A percentile compares a stretch with the other conserved stretches of the same genome.
Conservation (phyloP, 495 filamentous ascomycete species). For the Umbilicaria muhlenbergii region DNA sequence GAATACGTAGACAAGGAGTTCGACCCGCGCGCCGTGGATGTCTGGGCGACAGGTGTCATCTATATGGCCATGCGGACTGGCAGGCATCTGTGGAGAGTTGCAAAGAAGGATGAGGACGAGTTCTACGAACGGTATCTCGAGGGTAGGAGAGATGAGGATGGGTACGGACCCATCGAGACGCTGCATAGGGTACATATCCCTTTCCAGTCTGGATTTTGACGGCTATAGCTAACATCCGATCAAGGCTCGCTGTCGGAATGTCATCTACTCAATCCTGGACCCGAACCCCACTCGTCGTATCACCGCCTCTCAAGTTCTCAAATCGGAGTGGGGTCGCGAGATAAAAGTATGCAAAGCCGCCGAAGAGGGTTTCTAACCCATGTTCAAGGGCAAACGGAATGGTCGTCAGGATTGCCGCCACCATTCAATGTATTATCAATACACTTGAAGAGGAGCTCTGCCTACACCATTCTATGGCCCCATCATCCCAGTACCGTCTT, state of each 20-base stretch:
- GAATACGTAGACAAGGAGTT: slow-evolving; percentile 94
- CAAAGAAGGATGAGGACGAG: slow-evolving; percentile 89
- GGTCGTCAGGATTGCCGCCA: too few relatives aligned
- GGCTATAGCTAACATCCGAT: slow-evolving; percentile 21
- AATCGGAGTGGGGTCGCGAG: slow-evolving; percentile 95
- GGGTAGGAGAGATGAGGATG: slow-evolving; percentile 81
- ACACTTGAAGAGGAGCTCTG: too few relatives aligned
- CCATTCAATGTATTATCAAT: too few relatives aligned
- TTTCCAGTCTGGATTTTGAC: background rate
- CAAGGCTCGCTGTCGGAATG: slow-evolving; percentile 91
- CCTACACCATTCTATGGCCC: too few relatives aligned
- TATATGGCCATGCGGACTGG: slow-evolving; percentile 99
- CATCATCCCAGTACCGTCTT: too few relatives aligned
- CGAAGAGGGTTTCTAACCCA: slow-evolving; percentile 64
- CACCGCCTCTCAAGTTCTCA: slow-evolving; percentile 88
- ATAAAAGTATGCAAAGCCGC: slow-evolving; percentile 93
- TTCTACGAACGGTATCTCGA: slow-evolving; percentile 91
- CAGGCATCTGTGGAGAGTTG: slow-evolving; percentile 88
- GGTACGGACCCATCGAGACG: slow-evolving; percentile 91
- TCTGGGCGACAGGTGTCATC: slow-evolving; percentile 96
- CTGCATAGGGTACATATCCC: slow-evolving; percentile 66
- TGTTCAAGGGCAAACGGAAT: too few relatives aligned
- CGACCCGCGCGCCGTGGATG: slow-evolving; percentile 88
- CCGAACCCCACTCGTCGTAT: slow-evolving; percentile 79
- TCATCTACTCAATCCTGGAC: slow-evolving; percentile 96